Percentiles rank a stretch among this genome's conserved stretches.
Evolutionary conservation across 495 filamentous ascomycete species (phyloP).

Genomic region (Tuber umbilicatum): DNA sequence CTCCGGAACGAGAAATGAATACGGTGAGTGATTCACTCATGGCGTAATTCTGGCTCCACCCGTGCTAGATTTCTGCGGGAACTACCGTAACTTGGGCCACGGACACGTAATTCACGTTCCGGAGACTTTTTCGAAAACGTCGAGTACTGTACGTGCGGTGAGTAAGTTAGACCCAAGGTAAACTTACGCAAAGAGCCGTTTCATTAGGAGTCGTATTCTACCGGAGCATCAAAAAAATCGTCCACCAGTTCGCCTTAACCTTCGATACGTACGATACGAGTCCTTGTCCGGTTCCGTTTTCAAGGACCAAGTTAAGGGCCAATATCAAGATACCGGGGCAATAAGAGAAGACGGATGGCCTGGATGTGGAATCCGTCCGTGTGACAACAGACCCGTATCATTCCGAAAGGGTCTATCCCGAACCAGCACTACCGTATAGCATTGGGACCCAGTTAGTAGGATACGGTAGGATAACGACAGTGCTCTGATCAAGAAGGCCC

Average conservation of each 20-base stretch:
- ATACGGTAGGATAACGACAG: neutral
- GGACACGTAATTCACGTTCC: too few relatives aligned
- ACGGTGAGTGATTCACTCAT: too few relatives aligned
- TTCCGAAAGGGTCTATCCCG: neutral
- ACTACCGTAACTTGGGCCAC: too few relatives aligned
- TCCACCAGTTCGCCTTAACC: neutral
- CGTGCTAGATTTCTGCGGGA: too few relatives aligned
- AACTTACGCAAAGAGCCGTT: neutral
- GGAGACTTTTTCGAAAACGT: too few relatives aligned
- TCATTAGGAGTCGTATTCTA: neutral
- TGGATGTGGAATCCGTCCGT: neutral
- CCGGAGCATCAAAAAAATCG: neutral
- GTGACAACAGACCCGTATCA: neutral
- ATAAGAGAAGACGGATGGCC: neutral
- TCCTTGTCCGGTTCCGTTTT: neutral
- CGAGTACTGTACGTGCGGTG: neutral
- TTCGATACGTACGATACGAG: neutral
- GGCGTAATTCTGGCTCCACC: too few relatives aligned
- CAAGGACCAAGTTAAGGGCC: neutral
- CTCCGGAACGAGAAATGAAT: too few relatives aligned
- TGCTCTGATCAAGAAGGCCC: neutral
- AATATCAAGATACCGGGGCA: neutral
- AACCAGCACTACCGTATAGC: neutral
- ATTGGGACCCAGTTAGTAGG: neutral
- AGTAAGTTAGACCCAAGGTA: neutral